These are phyloP conservation scores for Nannizziopsis arthrosporioides DNA, from an alignment of 2,329 filamentous ascomycete genomes.

Conservation along the genomic window DNA sequence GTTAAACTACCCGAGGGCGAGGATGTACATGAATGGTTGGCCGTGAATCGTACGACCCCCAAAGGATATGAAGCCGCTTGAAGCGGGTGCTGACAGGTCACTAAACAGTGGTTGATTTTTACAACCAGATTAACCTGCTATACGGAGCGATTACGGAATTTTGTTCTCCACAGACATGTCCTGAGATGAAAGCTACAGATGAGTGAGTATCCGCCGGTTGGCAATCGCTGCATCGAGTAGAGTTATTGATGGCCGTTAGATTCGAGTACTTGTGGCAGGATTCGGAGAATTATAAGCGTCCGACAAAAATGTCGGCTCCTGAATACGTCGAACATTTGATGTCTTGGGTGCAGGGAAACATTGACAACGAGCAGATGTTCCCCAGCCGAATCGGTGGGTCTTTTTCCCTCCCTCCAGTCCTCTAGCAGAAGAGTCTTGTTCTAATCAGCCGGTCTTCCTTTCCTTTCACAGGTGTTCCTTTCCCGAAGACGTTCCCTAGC, in stretches of 20 bases:
- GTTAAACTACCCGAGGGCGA: conserved; percentile 96
- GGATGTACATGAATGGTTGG: conserved; percentile 95
- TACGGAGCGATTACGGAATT: conserved; percentile 99
- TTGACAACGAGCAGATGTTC: conserved; percentile 90
- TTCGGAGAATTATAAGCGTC: conserved; percentile 80
- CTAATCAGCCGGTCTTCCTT: neutral
- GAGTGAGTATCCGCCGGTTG: conserved; percentile 48
- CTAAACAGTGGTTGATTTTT: conserved; percentile 84
- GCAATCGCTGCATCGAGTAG: neutral
- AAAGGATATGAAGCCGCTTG: neutral
- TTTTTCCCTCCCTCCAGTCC: neutral
- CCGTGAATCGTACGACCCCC: conserved; percentile 67
- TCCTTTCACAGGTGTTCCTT: conserved; percentile 59
- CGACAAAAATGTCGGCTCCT: conserved; percentile 94
- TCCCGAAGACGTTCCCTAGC: conserved; percentile 80
- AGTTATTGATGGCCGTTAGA: conserved; percentile 34
- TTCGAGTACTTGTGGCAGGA: conserved; percentile 99
- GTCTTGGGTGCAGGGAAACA: conserved; percentile 88
- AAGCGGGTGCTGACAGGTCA: conserved; percentile 4
- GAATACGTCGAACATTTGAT: conserved; percentile 97
- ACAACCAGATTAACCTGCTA: conserved; percentile 98
- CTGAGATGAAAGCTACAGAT: conserved; percentile 99
- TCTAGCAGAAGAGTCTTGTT: neutral
- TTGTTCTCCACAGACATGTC: conserved; percentile 91
- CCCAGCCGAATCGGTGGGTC: conserved; percentile 75